Percentiles rank a stretch among this genome's conserved stretches.
Conservation (phyloP, 345 rosid genomes). For the Capsella bursapastoris region DNA sequence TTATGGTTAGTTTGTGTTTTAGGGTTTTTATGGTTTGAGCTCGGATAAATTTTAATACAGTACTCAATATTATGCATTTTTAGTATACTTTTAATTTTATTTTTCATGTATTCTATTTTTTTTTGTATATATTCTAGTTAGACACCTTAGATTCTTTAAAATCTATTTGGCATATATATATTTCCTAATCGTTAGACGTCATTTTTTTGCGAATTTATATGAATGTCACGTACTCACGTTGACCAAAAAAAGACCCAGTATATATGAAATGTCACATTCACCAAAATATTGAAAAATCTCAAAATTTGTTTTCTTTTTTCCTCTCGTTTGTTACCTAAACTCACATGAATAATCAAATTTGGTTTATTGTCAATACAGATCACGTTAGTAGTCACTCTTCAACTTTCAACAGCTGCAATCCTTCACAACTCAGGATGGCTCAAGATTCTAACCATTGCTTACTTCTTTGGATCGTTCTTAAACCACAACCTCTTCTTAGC, state of each 20-base stretch:
- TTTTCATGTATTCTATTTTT: neutral
- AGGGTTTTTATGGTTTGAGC: neutral
- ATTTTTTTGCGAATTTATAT: neutral
- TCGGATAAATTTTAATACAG: neutral
- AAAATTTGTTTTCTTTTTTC: neutral
- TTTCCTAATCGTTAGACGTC: neutral
- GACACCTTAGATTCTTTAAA: neutral
- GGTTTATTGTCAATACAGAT: constrained; percentile 48
- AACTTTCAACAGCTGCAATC: constrained; percentile 68
- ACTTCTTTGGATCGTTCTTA: constrained; percentile 86
- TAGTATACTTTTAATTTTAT: neutral
- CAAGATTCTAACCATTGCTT: constrained; percentile 67
- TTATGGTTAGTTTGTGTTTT: neutral
- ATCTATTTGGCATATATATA: neutral
- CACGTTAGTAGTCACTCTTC: constrained; percentile 67
- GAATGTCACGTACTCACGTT: neutral
- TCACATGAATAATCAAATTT: neutral
- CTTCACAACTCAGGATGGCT: constrained; percentile 69
- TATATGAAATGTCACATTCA: neutral
- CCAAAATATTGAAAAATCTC: neutral
- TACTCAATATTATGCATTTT: neutral
- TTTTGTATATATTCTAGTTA: neutral
- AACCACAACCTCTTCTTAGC: constrained; percentile 93
- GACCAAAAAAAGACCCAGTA: too few species aligned
- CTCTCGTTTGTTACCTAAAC: neutral